These are phyloP conservation scores for Aspergillus fischeri DNA, from an alignment of 2,329 filamentous ascomycete species.

Conservation along the genomic window DNA sequence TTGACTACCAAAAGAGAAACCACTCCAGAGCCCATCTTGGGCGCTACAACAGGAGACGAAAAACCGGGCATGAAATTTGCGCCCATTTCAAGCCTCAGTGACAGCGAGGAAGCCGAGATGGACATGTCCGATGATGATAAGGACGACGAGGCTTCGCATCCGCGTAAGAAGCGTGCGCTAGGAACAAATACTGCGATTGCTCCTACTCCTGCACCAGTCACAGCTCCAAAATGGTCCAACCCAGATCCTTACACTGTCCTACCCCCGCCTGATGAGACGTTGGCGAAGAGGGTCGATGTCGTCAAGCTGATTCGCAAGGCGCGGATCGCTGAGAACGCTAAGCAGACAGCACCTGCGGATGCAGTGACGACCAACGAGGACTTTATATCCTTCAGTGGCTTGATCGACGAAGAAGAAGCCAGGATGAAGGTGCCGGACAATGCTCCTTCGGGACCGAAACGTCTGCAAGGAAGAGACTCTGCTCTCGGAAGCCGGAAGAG, in stretches of 20 bases:
- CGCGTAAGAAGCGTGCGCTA: constrained; percentile 38
- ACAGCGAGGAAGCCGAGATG: constrained; percentile 46
- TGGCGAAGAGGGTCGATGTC: constrained; percentile 76
- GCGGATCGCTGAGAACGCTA: constrained; percentile 55
- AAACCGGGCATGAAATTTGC: constrained; percentile 34
- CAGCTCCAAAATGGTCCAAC: constrained; percentile 82
- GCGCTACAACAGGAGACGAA: constrained; percentile 18
- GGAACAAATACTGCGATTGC: constrained; percentile 17
- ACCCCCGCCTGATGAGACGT: constrained; percentile 70
- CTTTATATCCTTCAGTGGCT: constrained; percentile 81
- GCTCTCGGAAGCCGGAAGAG: constrained; percentile 68
- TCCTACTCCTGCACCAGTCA: constrained; percentile 21
- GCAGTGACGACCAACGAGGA: constrained; percentile 63
- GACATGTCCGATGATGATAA: constrained; percentile 39
- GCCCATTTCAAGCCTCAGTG: constrained; percentile 37
- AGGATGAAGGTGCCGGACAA: constrained; percentile 28
- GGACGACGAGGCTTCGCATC: constrained; percentile 28
- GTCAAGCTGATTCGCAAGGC: constrained; percentile 90
- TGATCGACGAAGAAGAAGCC: constrained; percentile 50
- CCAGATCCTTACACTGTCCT: constrained; percentile 89
- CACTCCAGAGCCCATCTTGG: constrained; percentile 33
- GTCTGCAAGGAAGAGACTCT: constrained; percentile 34
- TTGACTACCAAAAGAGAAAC: constrained; percentile 30
- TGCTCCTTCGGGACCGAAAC: constrained; percentile 35
- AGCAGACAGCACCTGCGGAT: constrained; percentile 49